Conservation (phyloP, 2,329 filamentous ascomycete species). For the Penicillium italicum region DNA sequence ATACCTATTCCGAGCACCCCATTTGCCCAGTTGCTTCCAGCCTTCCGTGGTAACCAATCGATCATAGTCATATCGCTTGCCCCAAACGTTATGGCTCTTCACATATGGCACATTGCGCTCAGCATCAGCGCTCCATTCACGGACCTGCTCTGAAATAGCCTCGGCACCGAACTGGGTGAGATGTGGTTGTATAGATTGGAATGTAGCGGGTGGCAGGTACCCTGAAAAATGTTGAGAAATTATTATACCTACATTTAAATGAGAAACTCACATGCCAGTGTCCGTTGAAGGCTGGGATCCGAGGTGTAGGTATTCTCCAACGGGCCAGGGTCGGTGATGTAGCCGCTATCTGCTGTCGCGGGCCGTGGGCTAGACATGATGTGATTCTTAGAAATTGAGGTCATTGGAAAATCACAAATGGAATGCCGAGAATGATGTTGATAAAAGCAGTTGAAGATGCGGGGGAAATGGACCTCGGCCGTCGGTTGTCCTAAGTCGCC, state of each 20-base stretch:
- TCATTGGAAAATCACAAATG: background rate
- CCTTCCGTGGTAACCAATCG: constrained; percentile 63
- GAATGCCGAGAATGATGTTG: background rate
- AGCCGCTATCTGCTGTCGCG: constrained; percentile 47
- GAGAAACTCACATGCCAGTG: constrained; percentile 47
- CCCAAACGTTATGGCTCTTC: constrained; percentile 59
- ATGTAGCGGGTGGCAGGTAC: constrained; percentile 50
- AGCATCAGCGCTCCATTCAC: constrained; percentile 52
- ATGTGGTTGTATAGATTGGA: constrained; percentile 48
- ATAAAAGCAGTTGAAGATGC: background rate
- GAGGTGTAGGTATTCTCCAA: constrained; percentile 57
- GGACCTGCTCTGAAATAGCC: constrained; percentile 30
- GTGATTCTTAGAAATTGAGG: background rate
- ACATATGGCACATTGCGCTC: constrained; percentile 63
- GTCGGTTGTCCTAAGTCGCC: constrained; percentile 6
- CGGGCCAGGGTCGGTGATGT: constrained; percentile 54
- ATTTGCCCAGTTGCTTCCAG: constrained; percentile 50
- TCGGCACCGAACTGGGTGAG: constrained; percentile 30
- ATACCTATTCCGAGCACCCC: constrained; percentile 33
- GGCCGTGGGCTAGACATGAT: constrained; percentile 14
- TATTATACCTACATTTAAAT: background rate
- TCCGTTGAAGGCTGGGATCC: constrained; percentile 52
- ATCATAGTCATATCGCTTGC: constrained; percentile 50
- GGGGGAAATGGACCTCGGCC: constrained; percentile 16
- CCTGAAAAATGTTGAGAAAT: constrained; percentile 13